Percentiles rank a stretch among this genome's conserved stretches.
These are phyloP conservation scores for Apiotrichum brassicae DNA, from an alignment of 1,284 basidiomycete species.

Conservation along the genomic window DNA sequence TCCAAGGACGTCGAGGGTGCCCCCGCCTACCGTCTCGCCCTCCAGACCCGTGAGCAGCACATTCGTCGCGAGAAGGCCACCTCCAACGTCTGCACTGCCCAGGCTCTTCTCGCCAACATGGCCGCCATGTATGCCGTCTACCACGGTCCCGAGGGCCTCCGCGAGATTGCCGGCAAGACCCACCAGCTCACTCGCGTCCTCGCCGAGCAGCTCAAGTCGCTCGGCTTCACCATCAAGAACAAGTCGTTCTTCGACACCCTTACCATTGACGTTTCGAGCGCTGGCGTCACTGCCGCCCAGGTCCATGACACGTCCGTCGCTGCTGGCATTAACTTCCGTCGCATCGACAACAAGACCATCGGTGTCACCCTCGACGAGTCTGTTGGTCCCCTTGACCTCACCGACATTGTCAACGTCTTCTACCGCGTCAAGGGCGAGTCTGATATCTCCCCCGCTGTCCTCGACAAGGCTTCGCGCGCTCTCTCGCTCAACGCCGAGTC, in stretches of 20 bases:
- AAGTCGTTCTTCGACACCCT: constrained; percentile 87
- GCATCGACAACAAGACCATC: constrained; percentile 67
- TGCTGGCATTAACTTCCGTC: constrained; percentile 76
- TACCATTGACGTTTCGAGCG: constrained; percentile 65
- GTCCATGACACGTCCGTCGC: constrained; percentile 66
- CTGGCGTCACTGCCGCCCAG: constrained; percentile 54
- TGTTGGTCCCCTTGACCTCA: constrained; percentile 65
- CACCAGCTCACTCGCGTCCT: constrained; percentile 83
- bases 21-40: constrained; percentile 82
- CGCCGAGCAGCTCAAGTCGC: constrained; percentile 59
- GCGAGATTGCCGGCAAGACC: constrained; percentile 80
- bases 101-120: constrained; percentile 93
- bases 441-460: constrained; percentile 39
- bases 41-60: constrained; percentile 95
- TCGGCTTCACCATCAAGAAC: constrained; percentile 61
- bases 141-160: constrained; percentile 83
- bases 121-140: constrained; percentile 97
- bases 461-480: constrained; percentile 42
- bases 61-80: constrained; percentile 94
- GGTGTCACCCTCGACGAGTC: constrained; percentile 93
- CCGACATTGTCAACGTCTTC: constrained; percentile 77
- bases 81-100: constrained; percentile 84
- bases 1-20: constrained; percentile 79
- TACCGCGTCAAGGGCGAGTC: constrained; percentile 48
- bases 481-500: constrained; percentile 30